Percentiles rank a stretch among this genome's conserved stretches.
Evolutionary conservation across 106 monocot genomes (phyloP).

Genomic region (Platanthera guangdongensis): DNA sequence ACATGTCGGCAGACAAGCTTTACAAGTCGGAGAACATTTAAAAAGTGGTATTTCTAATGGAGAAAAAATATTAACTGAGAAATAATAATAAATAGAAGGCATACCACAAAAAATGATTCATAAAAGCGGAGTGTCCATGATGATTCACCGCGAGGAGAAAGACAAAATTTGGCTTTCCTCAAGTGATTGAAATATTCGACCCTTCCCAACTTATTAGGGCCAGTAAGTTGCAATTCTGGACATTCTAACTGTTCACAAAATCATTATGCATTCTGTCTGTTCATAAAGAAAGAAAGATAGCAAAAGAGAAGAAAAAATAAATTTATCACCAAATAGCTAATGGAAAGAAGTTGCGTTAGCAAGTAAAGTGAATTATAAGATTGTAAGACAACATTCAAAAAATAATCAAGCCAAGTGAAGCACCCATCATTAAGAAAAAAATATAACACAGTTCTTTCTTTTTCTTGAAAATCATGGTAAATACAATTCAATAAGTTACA

Average conservation of each 20-base stretch:
- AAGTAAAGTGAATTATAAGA: neutral
- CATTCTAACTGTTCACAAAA: constrained; percentile 85
- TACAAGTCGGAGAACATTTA: too few relatives aligned
- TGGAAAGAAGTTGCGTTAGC: neutral
- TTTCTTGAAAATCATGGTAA: neutral
- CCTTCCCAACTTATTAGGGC: constrained; percentile 83
- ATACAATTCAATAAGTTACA: neutral
- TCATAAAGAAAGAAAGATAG: constrained; percentile 6
- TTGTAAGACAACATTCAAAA: neutral
- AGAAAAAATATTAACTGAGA: neutral
- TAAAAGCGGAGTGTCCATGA: constrained; percentile 99
- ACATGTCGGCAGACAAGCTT: too few relatives aligned
- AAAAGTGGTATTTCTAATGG: neutral
- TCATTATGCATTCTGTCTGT: constrained; percentile 23
- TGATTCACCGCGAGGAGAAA: constrained; percentile 97
- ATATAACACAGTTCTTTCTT: neutral
- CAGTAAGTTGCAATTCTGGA: constrained; percentile 85
- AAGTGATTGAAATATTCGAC: constrained; percentile 83
- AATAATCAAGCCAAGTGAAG: neutral
- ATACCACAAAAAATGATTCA: constrained; percentile 95
- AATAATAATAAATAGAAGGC: neutral
- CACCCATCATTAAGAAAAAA: too few relatives aligned
- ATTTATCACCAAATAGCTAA: neutral
- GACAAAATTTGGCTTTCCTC: constrained; percentile 93
- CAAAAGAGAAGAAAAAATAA: constrained; percentile 3